Evolutionary conservation across 345 rosid genomes (phyloP), one percentile per base, ranked within the genome.

Genomic region (Eutrema yunnanense): DNA sequence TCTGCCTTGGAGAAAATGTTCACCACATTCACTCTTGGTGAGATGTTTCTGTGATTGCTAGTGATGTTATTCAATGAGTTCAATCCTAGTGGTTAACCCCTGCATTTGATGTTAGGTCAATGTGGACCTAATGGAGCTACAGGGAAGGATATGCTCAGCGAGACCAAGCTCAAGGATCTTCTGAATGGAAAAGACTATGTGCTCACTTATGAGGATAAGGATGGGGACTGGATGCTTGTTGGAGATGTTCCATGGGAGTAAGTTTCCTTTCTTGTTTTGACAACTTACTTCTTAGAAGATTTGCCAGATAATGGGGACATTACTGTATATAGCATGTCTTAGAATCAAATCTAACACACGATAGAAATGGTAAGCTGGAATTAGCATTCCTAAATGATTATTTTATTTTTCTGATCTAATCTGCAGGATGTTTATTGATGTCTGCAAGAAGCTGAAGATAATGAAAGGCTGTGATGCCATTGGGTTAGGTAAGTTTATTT

Each of bases 181-280:
- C 80, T 86, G 64, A 85, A 85, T 82, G 98, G 97, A 65, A 88
- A 96, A 22, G 98, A 93, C 72, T 89, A 90, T 67, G 96, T 90
- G 36, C 90, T 90, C 37, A 90, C 98, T 0, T 93, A 90, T n/a
- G 93, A 92, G 77, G 98, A 92, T 74, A 92, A 90, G 73, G 98
- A 92, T 73, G 84, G 93, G 1, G 98, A 92, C 67, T 93, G 94
- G 97, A 90, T 90, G 97, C 97, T 93, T 34, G 97, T 93, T 7
- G 98, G 98, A 16, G 97, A 93, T 83, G 97, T 93, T 9, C 97
- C 98, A 33, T 92, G 98, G 98, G 90, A 82, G 98, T 92, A 85
- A 86, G 97, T 62, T 73, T 72, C 33, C 22, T 9, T 34, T 29
- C 34, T 11, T 62, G 5, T 38, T 65, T 65, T 32, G 1, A 26